Evolutionary conservation across 2,329 filamentous ascomycete genomes (phyloP).

Genomic region (Didymosphaeria variabile): DNA sequence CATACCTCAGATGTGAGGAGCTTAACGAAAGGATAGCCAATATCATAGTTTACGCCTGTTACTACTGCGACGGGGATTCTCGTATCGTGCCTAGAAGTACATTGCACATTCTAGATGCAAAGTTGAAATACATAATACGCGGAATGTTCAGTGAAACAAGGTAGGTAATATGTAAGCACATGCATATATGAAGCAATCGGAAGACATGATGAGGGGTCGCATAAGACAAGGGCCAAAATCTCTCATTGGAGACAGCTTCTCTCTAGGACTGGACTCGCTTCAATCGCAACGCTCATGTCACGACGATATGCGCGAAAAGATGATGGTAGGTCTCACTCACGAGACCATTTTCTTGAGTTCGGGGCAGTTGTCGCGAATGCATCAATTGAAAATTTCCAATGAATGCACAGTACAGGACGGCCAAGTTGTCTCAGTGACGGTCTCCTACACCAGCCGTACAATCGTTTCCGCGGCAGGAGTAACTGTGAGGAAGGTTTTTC

Average conservation of each 20-base stretch:
- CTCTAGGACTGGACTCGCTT: too few relatives aligned
- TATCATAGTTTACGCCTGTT: conserved; percentile 54
- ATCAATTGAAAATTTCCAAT: too few relatives aligned
- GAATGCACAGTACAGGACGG: too few relatives aligned
- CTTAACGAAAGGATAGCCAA: conserved; percentile 49
- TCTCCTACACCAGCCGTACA: neutral
- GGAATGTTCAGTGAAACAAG: neutral
- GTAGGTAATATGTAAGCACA: neutral
- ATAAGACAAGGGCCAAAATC: too few relatives aligned
- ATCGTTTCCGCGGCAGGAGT: neutral
- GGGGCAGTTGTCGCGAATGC: too few relatives aligned
- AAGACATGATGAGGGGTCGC: neutral
- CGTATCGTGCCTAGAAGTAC: neutral
- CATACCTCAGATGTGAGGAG: conserved; percentile 39
- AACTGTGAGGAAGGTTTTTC: neutral
- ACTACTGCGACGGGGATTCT: conserved; percentile 53
- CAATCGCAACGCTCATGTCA: too few relatives aligned
- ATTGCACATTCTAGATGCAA: too few relatives aligned
- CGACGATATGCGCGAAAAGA: too few relatives aligned
- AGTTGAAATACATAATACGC: too few relatives aligned
- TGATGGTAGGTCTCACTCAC: too few relatives aligned
- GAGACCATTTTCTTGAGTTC: too few relatives aligned
- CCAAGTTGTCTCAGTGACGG: neutral
- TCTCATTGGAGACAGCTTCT: too few relatives aligned
- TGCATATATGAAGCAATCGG: conserved; percentile 3